Evolutionary conservation across 257 asterid species (phyloP).

Genomic region (Paulownia fortunei): DNA sequence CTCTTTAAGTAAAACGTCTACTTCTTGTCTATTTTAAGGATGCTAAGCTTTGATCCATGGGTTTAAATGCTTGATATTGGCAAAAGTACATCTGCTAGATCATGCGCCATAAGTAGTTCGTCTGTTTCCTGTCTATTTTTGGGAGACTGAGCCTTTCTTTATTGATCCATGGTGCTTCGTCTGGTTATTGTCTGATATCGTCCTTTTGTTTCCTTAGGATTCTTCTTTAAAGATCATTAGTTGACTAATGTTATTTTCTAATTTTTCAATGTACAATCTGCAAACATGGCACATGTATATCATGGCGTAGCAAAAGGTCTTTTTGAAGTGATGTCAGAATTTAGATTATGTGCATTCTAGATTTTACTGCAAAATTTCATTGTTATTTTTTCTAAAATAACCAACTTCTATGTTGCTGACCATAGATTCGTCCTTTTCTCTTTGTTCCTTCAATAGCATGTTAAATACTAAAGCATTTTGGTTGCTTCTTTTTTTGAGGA

Average conservation of each 20-base stretch:
- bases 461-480: neutral
- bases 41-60: slow-evolving; percentile 7
- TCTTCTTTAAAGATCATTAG: slow-evolving; percentile 13
- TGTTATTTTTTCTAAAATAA: slow-evolving; percentile 13
- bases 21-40: slow-evolving; percentile 20
- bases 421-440: slow-evolving; percentile 25
- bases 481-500: neutral
- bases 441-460: neutral
- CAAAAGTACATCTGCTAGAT: slow-evolving; percentile 18
- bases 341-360: slow-evolving; percentile 12
- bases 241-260: neutral
- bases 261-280: neutral
- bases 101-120: slow-evolving; percentile 21
- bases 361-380: slow-evolving; percentile 19
- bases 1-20: slow-evolving; percentile 7
- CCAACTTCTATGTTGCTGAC: slow-evolving; percentile 31
- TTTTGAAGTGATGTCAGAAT: slow-evolving; percentile 21
- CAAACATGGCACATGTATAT: slow-evolving; percentile 24
- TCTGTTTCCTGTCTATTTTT: slow-evolving; percentile 30
- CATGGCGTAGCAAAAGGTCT: slow-evolving; percentile 10
- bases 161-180: slow-evolving; percentile 37
- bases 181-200: slow-evolving; percentile 32
- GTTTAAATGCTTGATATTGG: slow-evolving; percentile 12
- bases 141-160: slow-evolving; percentile 29
- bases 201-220: slow-evolving; percentile 34